A percentile compares a stretch with the other conserved stretches of the same genome.
phyloP scores from a whole-genome alignment of 2,329 filamentous ascomycete genomes.

The Thelonectria olida region DNA sequence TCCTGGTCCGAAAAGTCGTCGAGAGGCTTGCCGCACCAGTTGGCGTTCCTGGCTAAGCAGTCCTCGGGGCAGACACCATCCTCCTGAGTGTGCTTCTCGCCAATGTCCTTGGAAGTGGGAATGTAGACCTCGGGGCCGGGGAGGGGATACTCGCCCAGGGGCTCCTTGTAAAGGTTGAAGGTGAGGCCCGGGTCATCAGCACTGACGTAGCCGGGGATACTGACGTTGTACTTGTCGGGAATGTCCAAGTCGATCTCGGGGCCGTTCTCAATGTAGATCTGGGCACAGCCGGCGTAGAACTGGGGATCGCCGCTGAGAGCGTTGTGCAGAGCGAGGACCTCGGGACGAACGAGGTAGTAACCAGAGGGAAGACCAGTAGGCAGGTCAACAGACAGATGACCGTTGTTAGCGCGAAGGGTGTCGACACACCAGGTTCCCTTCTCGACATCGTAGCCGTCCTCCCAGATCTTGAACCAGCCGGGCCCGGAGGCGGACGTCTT shows the following conservation, averaged over 20 bases:
- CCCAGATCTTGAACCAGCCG: conserved; percentile 84
- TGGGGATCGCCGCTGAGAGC: conserved; percentile 70
- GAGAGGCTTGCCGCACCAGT: conserved; percentile 76
- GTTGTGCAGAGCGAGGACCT: conserved; percentile 75
- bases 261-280: conserved; percentile 67
- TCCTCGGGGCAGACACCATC: conserved; percentile 62
- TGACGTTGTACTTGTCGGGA: conserved; percentile 60
- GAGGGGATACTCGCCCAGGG: conserved; percentile 61
- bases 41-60: conserved; percentile 73
- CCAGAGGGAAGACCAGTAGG: conserved; percentile 70
- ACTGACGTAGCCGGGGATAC: conserved; percentile 73
- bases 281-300: conserved; percentile 77
- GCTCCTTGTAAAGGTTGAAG: conserved; percentile 70
- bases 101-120: conserved; percentile 42
- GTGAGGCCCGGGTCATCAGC: conserved; percentile 62
- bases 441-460: conserved; percentile 69
- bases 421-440: conserved; percentile 74
- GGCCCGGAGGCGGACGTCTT: conserved; percentile 63
- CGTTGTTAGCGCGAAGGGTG: conserved; percentile 71
- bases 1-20: conserved; percentile 61
- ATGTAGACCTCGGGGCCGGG: conserved; percentile 62
- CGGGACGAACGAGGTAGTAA: conserved; percentile 76
- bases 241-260: conserved; percentile 57
- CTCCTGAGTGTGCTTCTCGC: conserved; percentile 34
- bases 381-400: conserved; percentile 69